Base-by-base conservation (phyloP, 2,329 filamentous ascomycete species). In the Rhinocladiella mackenziei region DNA sequence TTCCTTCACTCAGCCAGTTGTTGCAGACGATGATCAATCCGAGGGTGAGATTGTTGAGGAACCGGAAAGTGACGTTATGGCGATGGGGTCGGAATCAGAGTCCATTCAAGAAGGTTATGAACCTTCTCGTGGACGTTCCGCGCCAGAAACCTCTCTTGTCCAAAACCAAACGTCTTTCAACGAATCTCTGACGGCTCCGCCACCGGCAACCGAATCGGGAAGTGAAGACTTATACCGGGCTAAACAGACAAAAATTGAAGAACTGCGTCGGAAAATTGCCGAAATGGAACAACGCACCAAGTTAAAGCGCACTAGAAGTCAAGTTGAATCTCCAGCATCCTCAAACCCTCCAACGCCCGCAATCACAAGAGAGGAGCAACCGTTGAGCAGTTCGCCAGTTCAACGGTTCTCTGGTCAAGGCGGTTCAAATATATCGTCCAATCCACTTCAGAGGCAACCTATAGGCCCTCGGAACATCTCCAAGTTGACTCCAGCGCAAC, bases 211-310 rank as follows among this genome's bases (percentile, higher is more conserved):
- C 19, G 45, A 65, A 19, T 7, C 30, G 54, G 56, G 70, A 56
- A 56, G 62, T 42, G 69, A 70, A 32, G 64, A 71, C 34, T 58
- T 77, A 19, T 49, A 47, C 31, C 65, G 65, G 26, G 61, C 65
- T 23, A 75, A 71, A 51, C 64, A 76, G 47, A 59, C 71, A 42
- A 68, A 72, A 46, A 74, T 75, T 34, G 62, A 68, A 47, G 63
- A 60, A 18, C 67, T 75, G 64, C 69, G 66, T 35, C 64, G 62
- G 47, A 69, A 67, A 45, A 74, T 78, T 44, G 71, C 72, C 10
- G 73, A 75, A 46, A 60, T 68, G 38, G 71, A 74, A 51, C 60
- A 67, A 47, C 60, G 64, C 30, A 65, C 65, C 32, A 69, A 66
- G 50, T 60, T 65, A n/a, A 71, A 67, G 42, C 57, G 63, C 40